These are phyloP conservation scores for Rubia tinctorum DNA, from an alignment of 305 asterid genomes.

Conservation along the genomic window DNA sequence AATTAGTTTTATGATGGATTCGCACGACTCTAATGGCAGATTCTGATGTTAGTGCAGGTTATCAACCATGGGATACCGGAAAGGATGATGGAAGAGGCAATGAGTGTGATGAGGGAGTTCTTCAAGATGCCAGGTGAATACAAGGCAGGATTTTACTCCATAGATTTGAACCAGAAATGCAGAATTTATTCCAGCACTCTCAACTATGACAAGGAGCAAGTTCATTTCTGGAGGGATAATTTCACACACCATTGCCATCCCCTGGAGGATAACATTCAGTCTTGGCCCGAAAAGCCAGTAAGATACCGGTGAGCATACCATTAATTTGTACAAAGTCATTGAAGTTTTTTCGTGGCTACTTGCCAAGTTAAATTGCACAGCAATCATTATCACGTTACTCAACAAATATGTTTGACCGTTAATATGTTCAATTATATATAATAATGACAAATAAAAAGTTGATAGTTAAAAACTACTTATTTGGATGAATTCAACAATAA, in stretches of 20 bases:
- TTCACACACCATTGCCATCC: constrained; percentile 65
- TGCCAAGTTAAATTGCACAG: no score
- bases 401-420: no score
- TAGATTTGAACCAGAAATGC: constrained; percentile 27
- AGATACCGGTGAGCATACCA: constrained; percentile 35
- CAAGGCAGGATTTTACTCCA: constrained; percentile 39
- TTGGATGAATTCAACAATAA: no score
- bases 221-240: constrained; percentile 70
- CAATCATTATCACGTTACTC: no score
- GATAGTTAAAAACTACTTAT: no score
- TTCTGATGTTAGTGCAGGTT: constrained; percentile 26
- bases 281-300: constrained; percentile 61
- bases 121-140: constrained; percentile 41
- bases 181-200: constrained; percentile 54
- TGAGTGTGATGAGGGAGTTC: constrained; percentile 41
- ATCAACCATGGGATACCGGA: constrained; percentile 54
- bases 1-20: not conserved
- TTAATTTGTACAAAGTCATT: no score
- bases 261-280: constrained; percentile 33
- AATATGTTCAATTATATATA: no score
- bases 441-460: no score
- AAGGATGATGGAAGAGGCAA: constrained; percentile 42
- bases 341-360: no score
- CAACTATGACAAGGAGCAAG: constrained; percentile 44
- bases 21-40: no score